A percentile compares a stretch with the other conserved stretches of the same genome.
Conservation (phyloP, 495 filamentous ascomycete species). For the Aspergillus egyptiacus region DNA sequence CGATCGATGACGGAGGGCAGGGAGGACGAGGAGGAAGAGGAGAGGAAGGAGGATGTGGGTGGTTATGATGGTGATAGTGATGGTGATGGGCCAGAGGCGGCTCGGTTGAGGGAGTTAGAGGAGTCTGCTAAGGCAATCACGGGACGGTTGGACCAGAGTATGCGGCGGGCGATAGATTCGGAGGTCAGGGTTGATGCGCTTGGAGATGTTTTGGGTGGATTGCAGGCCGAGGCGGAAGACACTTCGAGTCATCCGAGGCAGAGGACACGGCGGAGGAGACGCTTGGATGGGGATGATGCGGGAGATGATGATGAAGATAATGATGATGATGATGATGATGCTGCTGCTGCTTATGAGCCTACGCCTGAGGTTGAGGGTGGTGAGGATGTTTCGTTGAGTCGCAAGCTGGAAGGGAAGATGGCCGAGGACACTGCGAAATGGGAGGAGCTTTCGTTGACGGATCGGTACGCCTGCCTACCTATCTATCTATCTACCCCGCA, state of each 20-base stretch:
- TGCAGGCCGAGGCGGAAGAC: constrained; percentile 27
- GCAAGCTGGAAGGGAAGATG: constrained; percentile 26
- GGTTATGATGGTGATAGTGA: constrained; percentile 23
- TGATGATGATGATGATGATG: constrained; percentile 17
- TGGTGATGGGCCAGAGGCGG: constrained; percentile 19
- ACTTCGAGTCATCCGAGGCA: constrained; percentile 8
- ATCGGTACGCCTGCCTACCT: constrained; percentile 26
- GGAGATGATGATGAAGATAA: constrained; percentile 22
- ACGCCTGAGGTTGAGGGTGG: constrained; percentile 18
- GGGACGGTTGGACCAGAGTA: constrained; percentile 31
- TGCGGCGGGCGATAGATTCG: constrained; percentile 37
- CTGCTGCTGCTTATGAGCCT: constrained; percentile 24
- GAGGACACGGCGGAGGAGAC: constrained; percentile 10
- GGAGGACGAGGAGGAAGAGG: constrained; percentile 18
- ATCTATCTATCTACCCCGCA: not conserved
- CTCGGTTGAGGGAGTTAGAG: constrained; percentile 27
- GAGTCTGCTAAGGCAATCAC: constrained; percentile 29
- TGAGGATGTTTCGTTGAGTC: constrained; percentile 21
- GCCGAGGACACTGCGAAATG: constrained; percentile 25
- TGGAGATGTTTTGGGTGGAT: constrained; percentile 23
- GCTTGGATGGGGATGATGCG: constrained; percentile 20
- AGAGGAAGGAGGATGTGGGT: constrained; percentile 19
- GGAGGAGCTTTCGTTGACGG: constrained; percentile 31
- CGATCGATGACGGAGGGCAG: constrained; percentile 12
- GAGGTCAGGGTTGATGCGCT: constrained; percentile 31